A percentile compares a stretch with the other conserved stretches of the same genome.
Evolutionary conservation across 495 filamentous ascomycete genomes (phyloP).

Genomic region (Rusavskia elegans): DNA sequence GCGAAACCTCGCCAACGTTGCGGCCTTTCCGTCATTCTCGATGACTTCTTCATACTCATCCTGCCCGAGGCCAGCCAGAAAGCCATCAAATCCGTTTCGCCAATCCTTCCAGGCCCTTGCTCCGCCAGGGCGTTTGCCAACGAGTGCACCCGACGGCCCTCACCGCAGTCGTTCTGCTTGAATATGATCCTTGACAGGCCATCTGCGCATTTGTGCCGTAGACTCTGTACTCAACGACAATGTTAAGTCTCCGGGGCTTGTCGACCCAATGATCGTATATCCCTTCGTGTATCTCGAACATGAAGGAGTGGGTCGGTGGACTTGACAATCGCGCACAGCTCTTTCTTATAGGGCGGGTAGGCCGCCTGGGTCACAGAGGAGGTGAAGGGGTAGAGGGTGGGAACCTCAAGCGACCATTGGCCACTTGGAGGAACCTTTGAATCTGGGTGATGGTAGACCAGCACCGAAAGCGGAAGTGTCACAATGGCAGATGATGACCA

Average conservation of each 20-base stretch:
- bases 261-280: neutral
- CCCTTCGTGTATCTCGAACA: neutral
- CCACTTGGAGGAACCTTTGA: neutral
- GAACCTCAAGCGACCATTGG: neutral
- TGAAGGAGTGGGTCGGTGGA: conserved; percentile 1
- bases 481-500: conserved; percentile 1
- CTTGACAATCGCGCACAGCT: neutral
- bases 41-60: neutral
- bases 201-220: neutral
- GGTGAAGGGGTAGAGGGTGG: neutral
- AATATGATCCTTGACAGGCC: neutral
- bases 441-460: neutral
- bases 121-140: neutral
- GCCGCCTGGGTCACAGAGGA: neutral
- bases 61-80: neutral
- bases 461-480: neutral
- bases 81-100: neutral
- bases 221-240: neutral
- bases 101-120: neutral
- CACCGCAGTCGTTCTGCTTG: neutral
- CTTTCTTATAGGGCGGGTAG: conserved; percentile 2
- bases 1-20: neutral
- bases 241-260: neutral
- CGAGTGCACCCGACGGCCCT: neutral
- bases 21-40: neutral